Evolutionary conservation across 2,329 filamentous ascomycete species (phyloP).

Genomic region (Cordyceps farinosa): DNA sequence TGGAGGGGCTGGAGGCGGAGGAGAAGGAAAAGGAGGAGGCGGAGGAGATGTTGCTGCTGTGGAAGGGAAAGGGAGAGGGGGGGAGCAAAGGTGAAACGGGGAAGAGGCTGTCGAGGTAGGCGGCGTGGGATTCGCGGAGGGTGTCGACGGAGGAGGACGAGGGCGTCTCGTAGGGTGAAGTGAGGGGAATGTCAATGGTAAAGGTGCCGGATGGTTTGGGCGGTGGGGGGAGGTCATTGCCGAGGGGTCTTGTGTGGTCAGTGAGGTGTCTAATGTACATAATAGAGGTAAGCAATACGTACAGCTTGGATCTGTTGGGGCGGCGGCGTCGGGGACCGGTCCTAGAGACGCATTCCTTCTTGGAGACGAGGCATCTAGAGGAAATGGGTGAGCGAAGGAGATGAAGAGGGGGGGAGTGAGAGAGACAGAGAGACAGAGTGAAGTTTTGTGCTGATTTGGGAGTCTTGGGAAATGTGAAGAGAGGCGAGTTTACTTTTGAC

Average conservation of each 20-base stretch:
- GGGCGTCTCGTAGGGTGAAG: slow-evolving; percentile 32
- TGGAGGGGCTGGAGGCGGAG: slow-evolving; percentile 27
- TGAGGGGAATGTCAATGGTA: slow-evolving; percentile 50
- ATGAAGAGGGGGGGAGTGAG: no score
- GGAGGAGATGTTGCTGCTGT: slow-evolving; percentile 20
- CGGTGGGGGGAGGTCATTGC: slow-evolving; percentile 25
- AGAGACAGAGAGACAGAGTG: no score
- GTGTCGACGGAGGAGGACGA: slow-evolving; percentile 37
- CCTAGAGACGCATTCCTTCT: slow-evolving; percentile 51
- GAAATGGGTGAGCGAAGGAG: no score
- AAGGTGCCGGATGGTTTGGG: slow-evolving; percentile 47
- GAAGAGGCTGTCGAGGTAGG: slow-evolving; percentile 40
- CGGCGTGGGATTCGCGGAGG: slow-evolving; percentile 42
- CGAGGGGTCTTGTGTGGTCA: slow-evolving; percentile 17
- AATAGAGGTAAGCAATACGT: no score
- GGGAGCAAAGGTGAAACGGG: slow-evolving; percentile 27
- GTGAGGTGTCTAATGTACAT: no score
- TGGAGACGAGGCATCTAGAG: slow-evolving; percentile 51
- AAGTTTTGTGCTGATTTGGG: no score
- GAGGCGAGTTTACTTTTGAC: neutral
- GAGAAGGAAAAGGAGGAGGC: neutral
- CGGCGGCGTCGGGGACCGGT: slow-evolving; percentile 49
- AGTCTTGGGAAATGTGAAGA: no score
- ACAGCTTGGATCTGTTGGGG: slow-evolving; percentile 42
- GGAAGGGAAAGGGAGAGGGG: neutral